Conservation (phyloP, 139 green algal species). For the Bryopsis sp. region DNA sequence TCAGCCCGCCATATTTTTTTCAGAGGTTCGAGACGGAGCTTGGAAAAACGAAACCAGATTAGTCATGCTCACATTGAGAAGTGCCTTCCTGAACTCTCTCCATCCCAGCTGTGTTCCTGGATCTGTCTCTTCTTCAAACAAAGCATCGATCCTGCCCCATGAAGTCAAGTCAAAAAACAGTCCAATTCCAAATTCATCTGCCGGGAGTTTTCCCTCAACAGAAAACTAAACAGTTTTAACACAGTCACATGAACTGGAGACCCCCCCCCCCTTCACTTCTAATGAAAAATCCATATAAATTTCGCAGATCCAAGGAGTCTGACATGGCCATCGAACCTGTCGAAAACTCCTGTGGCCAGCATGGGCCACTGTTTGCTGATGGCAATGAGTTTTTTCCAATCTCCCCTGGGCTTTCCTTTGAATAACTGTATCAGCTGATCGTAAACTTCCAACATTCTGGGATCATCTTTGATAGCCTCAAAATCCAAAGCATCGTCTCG, state of each 20-base stretch:
- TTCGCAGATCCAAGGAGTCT: neutral
- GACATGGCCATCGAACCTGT: slow-evolving; percentile 21
- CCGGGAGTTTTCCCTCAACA: neutral
- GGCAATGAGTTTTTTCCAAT: slow-evolving; percentile 57
- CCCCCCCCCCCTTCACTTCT: too few relatives aligned
- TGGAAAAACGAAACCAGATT: neutral
- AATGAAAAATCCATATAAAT: neutral
- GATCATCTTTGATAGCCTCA: neutral
- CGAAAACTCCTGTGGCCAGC: slow-evolving; percentile 35
- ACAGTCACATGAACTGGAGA: too few relatives aligned
- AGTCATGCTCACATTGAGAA: slow-evolving; percentile 3
- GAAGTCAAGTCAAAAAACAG: too few relatives aligned
- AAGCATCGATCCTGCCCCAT: slow-evolving; percentile 38
- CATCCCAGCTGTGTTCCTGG: slow-evolving; percentile 25
- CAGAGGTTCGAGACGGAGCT: neutral
- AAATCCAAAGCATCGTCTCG: too few relatives aligned
- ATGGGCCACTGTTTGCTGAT: slow-evolving; percentile 47
- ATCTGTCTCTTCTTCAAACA: slow-evolving; percentile 2
- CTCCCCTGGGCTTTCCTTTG: slow-evolving; percentile 22
- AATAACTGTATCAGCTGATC: slow-evolving; percentile 56
- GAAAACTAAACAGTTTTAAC: neutral
- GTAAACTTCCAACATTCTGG: slow-evolving; percentile 23
- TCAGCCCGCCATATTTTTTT: neutral
- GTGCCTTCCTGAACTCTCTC: slow-evolving; percentile 21
- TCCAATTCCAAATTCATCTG: slow-evolving; percentile 3